phyloP scores from a whole-genome alignment of 192 early-diverging fungal species.

The Coemansia sp. region DNA sequence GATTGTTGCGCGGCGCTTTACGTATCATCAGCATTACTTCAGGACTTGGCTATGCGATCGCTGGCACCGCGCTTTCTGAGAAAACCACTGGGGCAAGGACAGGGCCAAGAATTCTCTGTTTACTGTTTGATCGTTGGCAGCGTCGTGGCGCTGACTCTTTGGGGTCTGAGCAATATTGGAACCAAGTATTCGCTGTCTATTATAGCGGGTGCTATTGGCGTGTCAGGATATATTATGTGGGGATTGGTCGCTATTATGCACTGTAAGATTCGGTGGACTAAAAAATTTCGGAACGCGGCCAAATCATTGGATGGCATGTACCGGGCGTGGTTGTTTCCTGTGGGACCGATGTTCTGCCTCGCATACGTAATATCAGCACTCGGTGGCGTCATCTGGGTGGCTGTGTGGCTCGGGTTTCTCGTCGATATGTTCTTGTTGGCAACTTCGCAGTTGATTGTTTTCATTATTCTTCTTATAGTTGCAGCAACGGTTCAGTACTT shows the following conservation, averaged over 20 bases:
- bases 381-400: constrained; percentile 16
- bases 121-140: constrained; percentile 20
- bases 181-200: constrained; percentile 10
- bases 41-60: constrained; percentile 18
- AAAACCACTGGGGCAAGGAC: neutral
- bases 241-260: constrained; percentile 27
- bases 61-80: constrained; percentile 21
- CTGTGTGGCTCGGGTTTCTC: constrained; percentile 15
- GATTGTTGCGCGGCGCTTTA: constrained; percentile 27
- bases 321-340: constrained; percentile 18
- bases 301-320: constrained; percentile 5
- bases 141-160: constrained; percentile 15
- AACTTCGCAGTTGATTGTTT: constrained; percentile 18
- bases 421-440: constrained; percentile 24
- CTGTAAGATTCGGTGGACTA: constrained; percentile 28
- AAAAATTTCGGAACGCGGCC: constrained; percentile 5
- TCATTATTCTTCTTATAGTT: constrained; percentile 8
- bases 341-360: constrained; percentile 22
- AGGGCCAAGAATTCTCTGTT: constrained; percentile 7
- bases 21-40: constrained; percentile 16
- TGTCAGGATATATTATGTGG: constrained; percentile 28
- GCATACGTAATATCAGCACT: neutral
- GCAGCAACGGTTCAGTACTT: constrained; percentile 23
- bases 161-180: constrained; percentile 19
- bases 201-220: constrained; percentile 19